Evolutionary conservation across 2,329 filamentous ascomycete species (phyloP), one percentile per base, ranked within the genome.

Genomic region (Penicillium sp.): DNA sequence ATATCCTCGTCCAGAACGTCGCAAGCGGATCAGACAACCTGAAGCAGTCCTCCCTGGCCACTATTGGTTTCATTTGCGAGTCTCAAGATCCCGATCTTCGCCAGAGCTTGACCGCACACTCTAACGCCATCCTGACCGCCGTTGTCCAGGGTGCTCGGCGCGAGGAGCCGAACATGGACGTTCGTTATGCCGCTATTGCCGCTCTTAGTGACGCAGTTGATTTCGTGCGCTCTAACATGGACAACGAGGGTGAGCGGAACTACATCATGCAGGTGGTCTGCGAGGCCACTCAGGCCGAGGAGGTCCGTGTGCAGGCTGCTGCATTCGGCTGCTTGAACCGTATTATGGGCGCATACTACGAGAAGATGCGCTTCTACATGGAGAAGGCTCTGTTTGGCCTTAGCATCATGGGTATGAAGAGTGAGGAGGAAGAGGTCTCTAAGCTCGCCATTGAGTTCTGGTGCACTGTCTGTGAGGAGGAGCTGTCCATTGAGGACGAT

Each of bases 231-330:
- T 96, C 91, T 79, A 99, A 99, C 81, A 99, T 99, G 78, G 96
- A 97, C 79, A 95, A 98, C 70, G 95, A 99, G 78, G 95, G 93
- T 70, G 95, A 99, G 83, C 89, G 95, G 67, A 99, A 99, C 81
- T 99, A 98, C 82, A 99, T 99, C 73, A 99, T 99, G 95, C 95
- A 99, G 81, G 95, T 99, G 64, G 91, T 99, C 70, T 99, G 95
- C 79, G 95, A 99, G 82, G 95, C 95, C 68, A 99, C 95, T 54
- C 95, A 99, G 80, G 92, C 93, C 67, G 84, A 90, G 1, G 95
- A 99, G 76, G 86, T 85, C 57, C 86, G 92, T 72, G 96, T 99
- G 75, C 93, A 98, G 78, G 91, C 96, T 74, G 93, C 92, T 60
- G 91, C 95, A 44, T 99, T 97, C 74, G 95, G 95, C 68, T 98